A percentile compares a stretch with the other conserved stretches of the same genome.
Conservation (phyloP, 768 basidiomycete species). For the Trametes sanguinea region DNA sequence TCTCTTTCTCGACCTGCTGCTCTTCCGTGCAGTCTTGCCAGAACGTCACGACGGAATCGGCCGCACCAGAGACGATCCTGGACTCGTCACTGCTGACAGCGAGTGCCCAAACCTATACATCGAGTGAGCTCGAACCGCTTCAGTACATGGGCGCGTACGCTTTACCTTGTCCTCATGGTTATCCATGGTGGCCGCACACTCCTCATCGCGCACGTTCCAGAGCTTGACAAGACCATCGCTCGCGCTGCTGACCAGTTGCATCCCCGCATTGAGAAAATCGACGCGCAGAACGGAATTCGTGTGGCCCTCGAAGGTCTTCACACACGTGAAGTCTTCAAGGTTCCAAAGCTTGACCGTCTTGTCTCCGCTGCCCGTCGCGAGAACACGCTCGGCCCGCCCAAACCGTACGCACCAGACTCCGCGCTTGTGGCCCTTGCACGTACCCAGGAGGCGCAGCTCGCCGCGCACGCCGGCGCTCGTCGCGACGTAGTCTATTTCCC, state of each 20-base stretch:
- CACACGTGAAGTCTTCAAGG: constrained; percentile 88
- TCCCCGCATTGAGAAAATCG: constrained; percentile 81
- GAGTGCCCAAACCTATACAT: constrained; percentile 91
- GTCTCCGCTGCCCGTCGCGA: constrained; percentile 95
- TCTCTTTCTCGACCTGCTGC: constrained; percentile 72
- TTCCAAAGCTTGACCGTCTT: constrained; percentile 94
- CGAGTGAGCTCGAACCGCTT: background rate
- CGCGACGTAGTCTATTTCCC: constrained; percentile 61
- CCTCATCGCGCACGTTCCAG: constrained; percentile 90
- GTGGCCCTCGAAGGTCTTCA: constrained; percentile 98
- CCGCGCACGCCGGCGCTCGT: constrained; percentile 50
- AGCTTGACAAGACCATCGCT: constrained; percentile 96
- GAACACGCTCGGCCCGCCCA: constrained; percentile 73
- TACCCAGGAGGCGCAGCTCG: constrained; percentile 75
- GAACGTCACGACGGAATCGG: constrained; percentile 94
- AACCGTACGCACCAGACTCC: constrained; percentile 97
- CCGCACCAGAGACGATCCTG: constrained; percentile 89
- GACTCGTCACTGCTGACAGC: constrained; percentile 79
- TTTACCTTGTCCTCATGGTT: constrained; percentile 96
- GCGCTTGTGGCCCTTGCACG: constrained; percentile 94
- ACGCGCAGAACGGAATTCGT: constrained; percentile 95
- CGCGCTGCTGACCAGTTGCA: constrained; percentile 86
- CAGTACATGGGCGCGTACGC: background rate
- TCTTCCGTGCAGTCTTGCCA: constrained; percentile 96
- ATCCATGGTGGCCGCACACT: constrained; percentile 86